phyloP scores from a whole-genome alignment of 139 green algal species.

The Protoeuglena noctilucae region DNA sequence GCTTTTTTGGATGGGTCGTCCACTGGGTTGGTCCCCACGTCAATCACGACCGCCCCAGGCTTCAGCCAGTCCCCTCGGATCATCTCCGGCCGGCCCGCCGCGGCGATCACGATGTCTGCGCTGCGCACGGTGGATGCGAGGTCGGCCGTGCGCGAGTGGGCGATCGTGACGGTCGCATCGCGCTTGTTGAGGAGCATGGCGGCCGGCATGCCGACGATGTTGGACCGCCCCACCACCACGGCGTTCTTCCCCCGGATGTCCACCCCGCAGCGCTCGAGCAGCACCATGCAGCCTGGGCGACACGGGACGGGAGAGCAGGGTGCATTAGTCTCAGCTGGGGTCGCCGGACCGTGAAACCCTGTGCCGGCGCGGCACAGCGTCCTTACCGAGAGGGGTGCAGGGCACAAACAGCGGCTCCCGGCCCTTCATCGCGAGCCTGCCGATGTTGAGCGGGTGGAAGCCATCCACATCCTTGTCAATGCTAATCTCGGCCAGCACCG shows the following conservation, averaged over 20 bases:
- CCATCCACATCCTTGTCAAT: conserved; percentile 91
- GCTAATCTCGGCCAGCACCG: conserved; percentile 47
- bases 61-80: conserved; percentile 65
- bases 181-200: conserved; percentile 8
- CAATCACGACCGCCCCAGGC: conserved; percentile 41
- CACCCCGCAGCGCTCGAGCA: conserved; percentile 52
- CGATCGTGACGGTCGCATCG: conserved; percentile 34
- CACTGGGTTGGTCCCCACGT: conserved; percentile 51
- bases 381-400: conserved; percentile 82
- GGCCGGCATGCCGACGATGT: conserved; percentile 79
- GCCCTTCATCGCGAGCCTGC: conserved; percentile 46
- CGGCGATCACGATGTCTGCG: conserved; percentile 92
- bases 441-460: conserved; percentile 88
- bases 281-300: conserved; percentile 83
- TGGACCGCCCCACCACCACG: conserved; percentile 76
- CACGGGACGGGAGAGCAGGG: no score
- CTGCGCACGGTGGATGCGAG: conserved; percentile 12
- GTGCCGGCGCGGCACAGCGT: not conserved
- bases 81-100: conserved; percentile 68
- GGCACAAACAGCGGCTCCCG: conserved; percentile 55
- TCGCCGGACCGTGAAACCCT: not conserved
- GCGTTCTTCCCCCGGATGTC: conserved; percentile 48
- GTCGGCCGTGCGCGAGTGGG: conserved; percentile 24
- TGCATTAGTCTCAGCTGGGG: not conserved
- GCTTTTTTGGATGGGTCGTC: not conserved